phyloP scores from a whole-genome alignment of 2,329 filamentous ascomycete genomes.

The Paecilomyces dactylethromorphus region DNA sequence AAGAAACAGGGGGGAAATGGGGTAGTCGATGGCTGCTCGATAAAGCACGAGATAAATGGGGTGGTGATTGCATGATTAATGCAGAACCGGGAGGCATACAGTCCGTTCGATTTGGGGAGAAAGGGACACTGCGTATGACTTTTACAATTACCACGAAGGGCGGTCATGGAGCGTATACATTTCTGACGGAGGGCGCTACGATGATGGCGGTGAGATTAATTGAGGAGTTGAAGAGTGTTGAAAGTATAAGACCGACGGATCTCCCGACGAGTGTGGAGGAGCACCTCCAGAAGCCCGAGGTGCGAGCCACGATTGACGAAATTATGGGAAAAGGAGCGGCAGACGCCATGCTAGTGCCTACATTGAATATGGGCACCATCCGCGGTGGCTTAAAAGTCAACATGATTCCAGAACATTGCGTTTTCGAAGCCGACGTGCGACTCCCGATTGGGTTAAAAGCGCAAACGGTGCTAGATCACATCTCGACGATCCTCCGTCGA shows the following conservation, averaged over 20 bases:
- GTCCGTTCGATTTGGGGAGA: conserved; percentile 37
- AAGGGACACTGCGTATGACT: conserved; percentile 35
- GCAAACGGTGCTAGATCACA: conserved; percentile 18
- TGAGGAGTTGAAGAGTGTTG: conserved; percentile 18
- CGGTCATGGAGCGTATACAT: conserved; percentile 36
- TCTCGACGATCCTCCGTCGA: conserved; percentile 19
- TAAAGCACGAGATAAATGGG: conserved; percentile 23
- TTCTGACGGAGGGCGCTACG: conserved; percentile 32
- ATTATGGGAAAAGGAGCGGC: conserved; percentile 34
- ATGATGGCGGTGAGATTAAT: conserved; percentile 28
- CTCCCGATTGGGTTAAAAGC: conserved; percentile 32
- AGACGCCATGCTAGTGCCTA: conserved; percentile 30
- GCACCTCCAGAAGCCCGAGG: conserved; percentile 23
- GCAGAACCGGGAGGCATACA: conserved; percentile 32
- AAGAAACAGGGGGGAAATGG: conserved; percentile 33
- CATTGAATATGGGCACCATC: conserved; percentile 37
- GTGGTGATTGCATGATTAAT: conserved; percentile 33
- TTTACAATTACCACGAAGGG: conserved; percentile 27
- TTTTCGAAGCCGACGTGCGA: conserved; percentile 35
- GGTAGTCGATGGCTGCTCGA: conserved; percentile 31
- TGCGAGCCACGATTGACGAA: conserved; percentile 24
- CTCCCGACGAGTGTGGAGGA: conserved; percentile 15
- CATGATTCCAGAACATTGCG: conserved; percentile 32
- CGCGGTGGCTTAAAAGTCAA: conserved; percentile 37
- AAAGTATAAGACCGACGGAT: conserved; percentile 19